Base-by-base conservation (phyloP, 441 rosid genomes). In the Erysimum cheiri region DNA sequence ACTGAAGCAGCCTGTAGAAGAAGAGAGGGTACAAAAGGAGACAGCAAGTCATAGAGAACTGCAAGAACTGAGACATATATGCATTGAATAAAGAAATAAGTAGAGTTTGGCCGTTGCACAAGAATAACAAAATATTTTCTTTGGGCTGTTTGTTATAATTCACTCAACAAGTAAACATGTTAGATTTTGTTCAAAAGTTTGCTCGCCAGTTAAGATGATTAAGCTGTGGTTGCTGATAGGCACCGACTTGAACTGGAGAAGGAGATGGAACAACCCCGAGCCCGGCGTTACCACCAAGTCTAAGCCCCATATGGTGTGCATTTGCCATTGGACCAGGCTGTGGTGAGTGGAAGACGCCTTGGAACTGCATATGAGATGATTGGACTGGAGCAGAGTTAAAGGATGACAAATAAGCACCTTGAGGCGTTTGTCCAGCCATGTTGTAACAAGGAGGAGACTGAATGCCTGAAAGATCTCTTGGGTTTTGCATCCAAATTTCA, bases 401-500 rank as follows among this genome's bases (percentile, higher is more conserved):
- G 54, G 97, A 87, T 11, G 93, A 86, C 80, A 89, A n/a, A 76
- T 86, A 93, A 29, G 97, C 85, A 63, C 87, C 85, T 71, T 87
- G 97, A 40, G 96, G 90, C 1, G 93, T 70, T 84, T 93, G 98
- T 56, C 89, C 92, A 14, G 92, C 83, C 77, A 93, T 71, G 66
- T 89, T 87, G 82, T 93, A 91, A 81, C 83, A 89, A 6, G 84
- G 86, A 60, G 85, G 69, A 15, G 94, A 84, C 48, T 88, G 98
- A 79, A 87, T 33, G 49, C 87, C 82, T 1, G 84, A 79, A 28
- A 85, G 72, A 47, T 91, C 96, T 72, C 96, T 86, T 2, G 88
- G 89, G 78, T 90, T 91, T 73, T 84, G 96, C 76, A 91, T 80
- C 98, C 98, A 93, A 29, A 93, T 84, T 74, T 93, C 98, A 24